These are phyloP conservation scores for Pleurotus sapidus DNA, from an alignment of 768 basidiomycete genomes.

Conservation along the genomic window DNA sequence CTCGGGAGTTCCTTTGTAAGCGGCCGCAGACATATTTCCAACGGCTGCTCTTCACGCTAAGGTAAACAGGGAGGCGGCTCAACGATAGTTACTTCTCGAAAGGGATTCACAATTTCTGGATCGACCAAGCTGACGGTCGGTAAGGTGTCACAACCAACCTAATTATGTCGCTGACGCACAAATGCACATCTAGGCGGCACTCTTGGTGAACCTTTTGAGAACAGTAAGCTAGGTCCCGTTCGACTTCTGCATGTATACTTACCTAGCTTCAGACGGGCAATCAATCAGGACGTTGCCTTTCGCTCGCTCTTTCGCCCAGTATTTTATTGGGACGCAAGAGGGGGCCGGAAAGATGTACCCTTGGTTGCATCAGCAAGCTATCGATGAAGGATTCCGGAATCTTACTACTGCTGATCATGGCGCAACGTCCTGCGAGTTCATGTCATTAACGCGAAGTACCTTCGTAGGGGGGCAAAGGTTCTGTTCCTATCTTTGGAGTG, in stretches of 20 bases:
- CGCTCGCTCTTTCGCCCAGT: conserved; percentile 30
- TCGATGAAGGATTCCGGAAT: conserved; percentile 32
- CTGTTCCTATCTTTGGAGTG: conserved; percentile 36
- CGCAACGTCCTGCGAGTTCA: conserved; percentile 25
- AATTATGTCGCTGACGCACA: background rate
- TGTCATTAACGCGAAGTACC: conserved; percentile 33
- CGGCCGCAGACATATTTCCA: background rate
- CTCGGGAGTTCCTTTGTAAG: conserved; percentile 32
- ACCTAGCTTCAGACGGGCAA: conserved; percentile 23
- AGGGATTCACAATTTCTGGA: conserved; percentile 36
- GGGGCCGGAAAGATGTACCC: conserved; percentile 33
- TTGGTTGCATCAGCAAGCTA: conserved; percentile 35
- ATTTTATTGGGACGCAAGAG: conserved; percentile 34
- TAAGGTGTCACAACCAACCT: background rate
- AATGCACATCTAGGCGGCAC: conserved; percentile 23
- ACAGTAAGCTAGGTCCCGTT: conserved; percentile 18
- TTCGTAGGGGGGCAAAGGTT: conserved; percentile 33
- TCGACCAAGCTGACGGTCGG: conserved; percentile 33
- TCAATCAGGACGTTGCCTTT: conserved; percentile 26
- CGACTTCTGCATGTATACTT: background rate
- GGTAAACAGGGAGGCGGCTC: conserved; percentile 25
- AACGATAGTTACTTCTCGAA: conserved; percentile 34
- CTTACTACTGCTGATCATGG: conserved; percentile 19
- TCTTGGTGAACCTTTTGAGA: conserved; percentile 31
- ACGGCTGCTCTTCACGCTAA: too few species aligned